Base-by-base conservation (phyloP, 2,329 filamentous ascomycete genomes). In the Monilinia fructigena region DNA sequence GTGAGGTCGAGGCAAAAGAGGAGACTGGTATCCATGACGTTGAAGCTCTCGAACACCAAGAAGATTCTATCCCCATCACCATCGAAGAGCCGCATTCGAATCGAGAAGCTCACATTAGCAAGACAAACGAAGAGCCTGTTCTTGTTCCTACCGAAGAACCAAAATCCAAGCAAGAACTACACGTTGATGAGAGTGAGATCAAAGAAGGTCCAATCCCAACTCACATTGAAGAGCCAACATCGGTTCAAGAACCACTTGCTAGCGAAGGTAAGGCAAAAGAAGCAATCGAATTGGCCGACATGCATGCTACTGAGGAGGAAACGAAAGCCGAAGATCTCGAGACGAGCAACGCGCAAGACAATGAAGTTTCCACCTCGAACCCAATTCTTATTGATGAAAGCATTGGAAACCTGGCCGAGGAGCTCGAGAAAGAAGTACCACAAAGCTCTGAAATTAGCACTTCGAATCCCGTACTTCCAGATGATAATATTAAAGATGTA, bases 211-310 rank as follows among this genome's bases (percentile, higher is more conserved):
- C 55, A 3, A 38, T 28, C n/a, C 18, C 16, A 28, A 28, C 26
- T 42, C 26, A 58, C 55, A 47, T 58, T 16, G 40, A 58, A n/a
- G 42, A 59, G 28, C 16, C 56, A 38, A 18, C 14, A 60, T 60
- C 28, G 23, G 28, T 48, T n/a, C 42, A 20, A 48, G 56, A 60
- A 48, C 20, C 20, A 48, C 26, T 35, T 60, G 45, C 45, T 48
- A 48, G 45, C 28, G 31, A 60, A 45, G 47, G 28, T 20, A n/a
- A 61, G 11, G 12, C 58, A 40, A 50, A 50, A 50, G 58, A 61
- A 50, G 45, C 38, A 31, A 50, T n/a, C 14, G 45, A 35, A n/a
- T 61, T 38, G 20, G 4, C 28, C 2, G 58, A 50, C 38, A 23
- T 12, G 18, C 26, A 28, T 28, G 12, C 45, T 1, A 23, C n/a